Conservation (phyloP, 2,329 filamentous ascomycete genomes). For the Alternaria sp. region DNA sequence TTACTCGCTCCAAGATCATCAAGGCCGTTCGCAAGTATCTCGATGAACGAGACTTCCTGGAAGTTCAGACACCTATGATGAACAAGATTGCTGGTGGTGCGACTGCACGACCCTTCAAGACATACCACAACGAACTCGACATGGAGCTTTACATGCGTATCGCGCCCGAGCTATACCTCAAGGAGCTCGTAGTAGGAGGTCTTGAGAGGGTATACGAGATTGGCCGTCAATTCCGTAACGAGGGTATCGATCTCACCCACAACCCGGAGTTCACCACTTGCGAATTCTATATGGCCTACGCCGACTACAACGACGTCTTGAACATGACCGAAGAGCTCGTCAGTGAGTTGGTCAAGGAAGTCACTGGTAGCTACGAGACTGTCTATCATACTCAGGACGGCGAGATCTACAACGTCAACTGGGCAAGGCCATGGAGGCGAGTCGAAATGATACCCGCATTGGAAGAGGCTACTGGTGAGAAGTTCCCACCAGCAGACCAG, state of each 20-base stretch:
- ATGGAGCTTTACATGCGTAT: conserved; percentile 96
- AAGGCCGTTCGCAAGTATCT: conserved; percentile 89
- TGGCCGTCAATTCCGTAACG: conserved; percentile 94
- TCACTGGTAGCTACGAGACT: conserved; percentile 86
- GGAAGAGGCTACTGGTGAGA: conserved; percentile 88
- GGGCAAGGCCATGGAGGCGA: conserved; percentile 91
- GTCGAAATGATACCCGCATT: conserved; percentile 96
- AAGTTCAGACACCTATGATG: conserved; percentile 96
- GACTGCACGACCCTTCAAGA: conserved; percentile 92
- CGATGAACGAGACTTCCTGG: conserved; percentile 85
- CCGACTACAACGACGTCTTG: conserved; percentile 82
- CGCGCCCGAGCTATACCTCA: conserved; percentile 94
- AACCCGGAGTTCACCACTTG: conserved; percentile 98
- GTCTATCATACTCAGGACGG: conserved; percentile 86
- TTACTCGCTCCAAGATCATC: conserved; percentile 86
- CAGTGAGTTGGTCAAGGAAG: conserved; percentile 83
- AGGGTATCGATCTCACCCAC: conserved; percentile 90
- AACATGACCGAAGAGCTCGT: conserved; percentile 92
- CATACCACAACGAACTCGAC: conserved; percentile 94
- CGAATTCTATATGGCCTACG: conserved; percentile 89
- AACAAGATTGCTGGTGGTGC: conserved; percentile 95
- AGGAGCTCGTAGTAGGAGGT: conserved; percentile 94
- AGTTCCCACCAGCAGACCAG: conserved; percentile 88
- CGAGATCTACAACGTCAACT: conserved; percentile 91
- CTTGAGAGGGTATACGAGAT: conserved; percentile 96